A percentile compares a stretch with the other conserved stretches of the same genome.
Conservation (phyloP, 169 alveolate genomes). For the Cryptosporidium sp. region DNA sequence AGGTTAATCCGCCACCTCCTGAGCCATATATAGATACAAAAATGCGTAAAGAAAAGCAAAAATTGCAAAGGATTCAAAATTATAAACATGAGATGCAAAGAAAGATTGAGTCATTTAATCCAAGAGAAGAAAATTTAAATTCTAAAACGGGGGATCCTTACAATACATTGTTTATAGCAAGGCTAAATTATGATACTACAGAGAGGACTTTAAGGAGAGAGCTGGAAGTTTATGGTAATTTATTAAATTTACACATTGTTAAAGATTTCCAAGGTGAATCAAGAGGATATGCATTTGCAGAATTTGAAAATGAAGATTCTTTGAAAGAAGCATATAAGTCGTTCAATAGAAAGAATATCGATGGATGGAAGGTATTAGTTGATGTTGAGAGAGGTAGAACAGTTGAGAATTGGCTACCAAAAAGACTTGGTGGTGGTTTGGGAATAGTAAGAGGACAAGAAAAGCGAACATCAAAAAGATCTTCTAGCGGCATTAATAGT, state of each 20-base stretch:
- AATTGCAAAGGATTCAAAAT: background rate
- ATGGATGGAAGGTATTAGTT: slow-evolving; percentile 85
- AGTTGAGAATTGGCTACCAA: slow-evolving; percentile 85
- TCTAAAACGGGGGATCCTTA: slow-evolving; percentile 81
- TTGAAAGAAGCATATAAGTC: slow-evolving; percentile 81
- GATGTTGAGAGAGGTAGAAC: slow-evolving; percentile 90
- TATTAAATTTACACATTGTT: slow-evolving; percentile 81
- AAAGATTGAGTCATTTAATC: slow-evolving; percentile 13
- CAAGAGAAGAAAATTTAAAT: background rate
- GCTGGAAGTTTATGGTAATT: slow-evolving; percentile 86
- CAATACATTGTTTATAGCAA: slow-evolving; percentile 86
- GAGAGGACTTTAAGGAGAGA: slow-evolving; percentile 83
- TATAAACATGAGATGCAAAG: slow-evolving; percentile 12
- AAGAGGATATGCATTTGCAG: slow-evolving; percentile 89
- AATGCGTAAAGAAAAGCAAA: background rate
- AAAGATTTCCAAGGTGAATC: slow-evolving; percentile 84
- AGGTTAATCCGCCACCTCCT: slow-evolving; percentile 15
- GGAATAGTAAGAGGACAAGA: slow-evolving; percentile 79
- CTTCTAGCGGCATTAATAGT: background rate
- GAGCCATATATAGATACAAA: slow-evolving; percentile 23
- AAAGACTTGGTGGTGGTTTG: slow-evolving; percentile 88
- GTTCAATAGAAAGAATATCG: slow-evolving; percentile 83
- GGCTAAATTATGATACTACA: slow-evolving; percentile 82
- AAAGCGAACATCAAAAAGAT: background rate
- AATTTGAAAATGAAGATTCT: slow-evolving; percentile 83